Base-by-base conservation (phyloP, 1,139 yeast genomes). In the Saccharomycopsis crataegensis region DNA sequence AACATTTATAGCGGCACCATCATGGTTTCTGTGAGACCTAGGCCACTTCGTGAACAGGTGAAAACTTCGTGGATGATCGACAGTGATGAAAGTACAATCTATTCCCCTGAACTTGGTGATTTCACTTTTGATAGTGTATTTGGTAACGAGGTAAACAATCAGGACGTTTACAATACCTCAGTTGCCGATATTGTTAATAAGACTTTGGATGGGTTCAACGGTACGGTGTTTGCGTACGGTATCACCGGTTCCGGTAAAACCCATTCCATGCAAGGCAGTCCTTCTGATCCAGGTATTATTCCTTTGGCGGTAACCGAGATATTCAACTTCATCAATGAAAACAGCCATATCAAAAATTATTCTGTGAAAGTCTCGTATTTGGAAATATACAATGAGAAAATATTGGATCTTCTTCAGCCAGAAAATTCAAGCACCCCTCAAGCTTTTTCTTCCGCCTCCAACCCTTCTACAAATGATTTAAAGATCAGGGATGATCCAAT, bases 191-290 rank as follows among this genome's bases (percentile, higher is more conserved):
- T 89, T 46, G 82, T 91, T 1, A 70, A 75, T 32, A 79, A 83
- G 58, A 83, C 88, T 55, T 71, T 89, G 59, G 83, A 83, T 40
- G 96, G 96, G 0, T 90, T 73, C 66, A 89, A 90, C 64, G 95
- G 93, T 8, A 91, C 96, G 0, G 83, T 91, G 0, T 89, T 93
- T 71, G 98, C 99, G 1, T 93, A 93, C 65, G 99, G 99, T 2
- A 96, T 96, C 33, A 90, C 99, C 0, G 99, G 99, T 0, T 93
- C 98, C 67, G 99, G 98, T 37, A 91, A 91, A 66, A 91, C 98
- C 0, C 86, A 80, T 64, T 84, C 95, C 2, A 89, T 91, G 96
- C 86, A 86, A 59, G 96, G 96, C 38, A 72, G 77, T 11, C 73
- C 70, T 0, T 61, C 65, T 1, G 89, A 86, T 60, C 84, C 87